These are phyloP conservation scores for Pyrenochaeta sp. DNA, from an alignment of 2,329 filamentous ascomycete genomes.

Conservation along the genomic window DNA sequence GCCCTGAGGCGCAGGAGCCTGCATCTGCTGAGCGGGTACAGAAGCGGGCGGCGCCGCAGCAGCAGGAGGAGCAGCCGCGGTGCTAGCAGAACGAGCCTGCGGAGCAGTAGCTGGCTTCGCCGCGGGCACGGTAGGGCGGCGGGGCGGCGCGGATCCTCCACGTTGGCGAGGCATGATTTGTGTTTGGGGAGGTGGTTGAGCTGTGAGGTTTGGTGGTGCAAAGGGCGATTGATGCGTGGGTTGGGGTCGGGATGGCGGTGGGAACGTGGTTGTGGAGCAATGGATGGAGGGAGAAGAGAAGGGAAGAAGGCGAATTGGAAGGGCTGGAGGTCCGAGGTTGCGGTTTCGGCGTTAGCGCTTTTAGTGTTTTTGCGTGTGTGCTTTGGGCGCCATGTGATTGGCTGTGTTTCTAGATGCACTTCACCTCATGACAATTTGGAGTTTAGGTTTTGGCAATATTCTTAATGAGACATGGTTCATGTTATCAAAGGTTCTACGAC, in stretches of 20 bases:
- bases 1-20: constrained; percentile 64
- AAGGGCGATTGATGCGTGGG: constrained; percentile 10
- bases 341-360: constrained; percentile 33
- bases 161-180: constrained; percentile 58
- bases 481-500: no score
- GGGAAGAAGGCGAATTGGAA: constrained; percentile 23
- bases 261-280: constrained; percentile 3
- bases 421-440: no score
- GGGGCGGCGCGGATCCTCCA: constrained; percentile 53
- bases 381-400: constrained; percentile 7
- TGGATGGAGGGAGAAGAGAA: constrained; percentile 4
- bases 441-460: no score
- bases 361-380: constrained; percentile 16
- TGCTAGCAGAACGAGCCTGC: constrained; percentile 68
- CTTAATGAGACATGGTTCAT: no score
- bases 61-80: constrained; percentile 60
- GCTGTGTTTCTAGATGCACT: not conserved
- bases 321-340: constrained; percentile 31
- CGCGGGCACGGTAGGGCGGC: constrained; percentile 54
- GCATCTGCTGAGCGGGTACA: constrained; percentile 46
- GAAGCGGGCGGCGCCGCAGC: constrained; percentile 71
- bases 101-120: constrained; percentile 62
- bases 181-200: constrained; percentile 20
- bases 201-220: constrained; percentile 4
- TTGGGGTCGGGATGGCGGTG: constrained; percentile 4